Percentiles rank a stretch among this genome's conserved stretches.
Conservation (phyloP, 1,284 basidiomycete species). For the Cryptococcus amylolentus region DNA sequence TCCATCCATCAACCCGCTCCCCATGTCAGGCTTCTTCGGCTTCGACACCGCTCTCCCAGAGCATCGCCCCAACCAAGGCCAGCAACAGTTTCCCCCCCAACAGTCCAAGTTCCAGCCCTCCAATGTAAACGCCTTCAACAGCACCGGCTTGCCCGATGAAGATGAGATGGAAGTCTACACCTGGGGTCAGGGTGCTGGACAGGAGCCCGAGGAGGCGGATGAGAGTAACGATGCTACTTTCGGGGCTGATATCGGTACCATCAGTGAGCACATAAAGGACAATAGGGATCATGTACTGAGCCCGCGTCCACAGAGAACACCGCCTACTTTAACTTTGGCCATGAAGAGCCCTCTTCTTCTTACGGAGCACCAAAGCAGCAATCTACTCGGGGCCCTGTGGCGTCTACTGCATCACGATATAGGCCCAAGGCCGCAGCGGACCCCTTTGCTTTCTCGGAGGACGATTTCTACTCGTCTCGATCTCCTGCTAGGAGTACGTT, state of each 20-base stretch:
- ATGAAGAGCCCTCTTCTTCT: background rate
- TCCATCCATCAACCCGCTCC: background rate
- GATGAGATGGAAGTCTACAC: slow-evolving; percentile 62
- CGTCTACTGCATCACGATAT: slow-evolving; percentile 41
- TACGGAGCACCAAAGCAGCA: background rate
- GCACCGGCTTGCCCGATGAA: slow-evolving; percentile 55
- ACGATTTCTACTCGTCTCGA: slow-evolving; percentile 46
- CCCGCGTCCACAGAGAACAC: background rate
- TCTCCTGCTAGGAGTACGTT: slow-evolving; percentile 31
- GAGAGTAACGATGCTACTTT: slow-evolving; percentile 96
- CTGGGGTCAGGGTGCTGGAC: slow-evolving; percentile 74
- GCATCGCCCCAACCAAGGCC: slow-evolving; percentile 9
- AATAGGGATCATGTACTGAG: background rate
- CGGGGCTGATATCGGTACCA: slow-evolving; percentile 59
- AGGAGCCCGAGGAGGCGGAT: slow-evolving; percentile 80
- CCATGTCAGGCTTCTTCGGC: slow-evolving; percentile 50
- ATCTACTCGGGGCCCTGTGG: slow-evolving; percentile 23
- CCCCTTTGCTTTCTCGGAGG: slow-evolving; percentile 48
- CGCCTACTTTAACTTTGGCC: background rate
- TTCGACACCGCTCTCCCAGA: slow-evolving; percentile 47
- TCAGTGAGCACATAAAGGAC: slow-evolving; percentile 58
- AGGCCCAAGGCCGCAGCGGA: slow-evolving; percentile 39
- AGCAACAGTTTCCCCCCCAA: slow-evolving; percentile 5
- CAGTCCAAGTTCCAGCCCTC: slow-evolving; percentile 21
- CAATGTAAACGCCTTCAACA: slow-evolving; percentile 25